Base-by-base conservation (phyloP, 1,139 yeast genomes). In the Nakaseomyces nivariensis region DNA sequence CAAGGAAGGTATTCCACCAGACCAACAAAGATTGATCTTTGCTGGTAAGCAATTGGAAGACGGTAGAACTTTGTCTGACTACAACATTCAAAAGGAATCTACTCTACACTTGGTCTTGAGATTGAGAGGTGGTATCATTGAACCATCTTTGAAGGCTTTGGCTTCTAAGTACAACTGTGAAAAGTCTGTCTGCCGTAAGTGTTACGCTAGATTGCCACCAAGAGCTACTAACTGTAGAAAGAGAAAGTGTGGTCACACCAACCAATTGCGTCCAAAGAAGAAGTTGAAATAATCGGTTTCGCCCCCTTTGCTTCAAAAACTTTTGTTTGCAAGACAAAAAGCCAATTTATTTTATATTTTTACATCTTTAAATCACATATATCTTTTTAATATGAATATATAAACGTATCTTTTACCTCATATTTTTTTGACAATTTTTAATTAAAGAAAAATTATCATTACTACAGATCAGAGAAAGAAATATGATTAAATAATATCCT, bases 221-320 rank as follows among this genome's bases (percentile, higher is more conserved):
- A 94, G 97, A 85, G 98, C 98, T 69, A 92, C 98, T 78, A 92
- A 92, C 97, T 92, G 98, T 85, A 89, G 98, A 83, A 92, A 92
- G 97, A 90, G 97, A 88, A 92, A 92, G 85, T 92, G 98, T 79
- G 98, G 98, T 72, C 98, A 92, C 95, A 82, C 96, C 76, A 92
- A 92, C 83, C 98, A 92, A 82, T 87, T 92, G 78, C 89, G 97
- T 84, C 97, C 97, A 79, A 92, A 92, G 96, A 92, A 92, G 95
- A 92, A 92, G 88, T 85, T 90, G 77, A 90, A 90, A 84, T 90
- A 81, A 78, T 72, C 77, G 72, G 72, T 75, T 75, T 68, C 55
- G 56, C 52, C 25, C 37, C 36, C 33, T 32, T 25, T n/a, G 38
- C 38, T 13, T 36, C 38, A 36, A 36, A 36, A 25, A 36, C 5